Evolutionary conservation across 495 filamentous ascomycete genomes (phyloP), one percentile per base, ranked within the genome.

Genomic region (Neurospora sp.): DNA sequence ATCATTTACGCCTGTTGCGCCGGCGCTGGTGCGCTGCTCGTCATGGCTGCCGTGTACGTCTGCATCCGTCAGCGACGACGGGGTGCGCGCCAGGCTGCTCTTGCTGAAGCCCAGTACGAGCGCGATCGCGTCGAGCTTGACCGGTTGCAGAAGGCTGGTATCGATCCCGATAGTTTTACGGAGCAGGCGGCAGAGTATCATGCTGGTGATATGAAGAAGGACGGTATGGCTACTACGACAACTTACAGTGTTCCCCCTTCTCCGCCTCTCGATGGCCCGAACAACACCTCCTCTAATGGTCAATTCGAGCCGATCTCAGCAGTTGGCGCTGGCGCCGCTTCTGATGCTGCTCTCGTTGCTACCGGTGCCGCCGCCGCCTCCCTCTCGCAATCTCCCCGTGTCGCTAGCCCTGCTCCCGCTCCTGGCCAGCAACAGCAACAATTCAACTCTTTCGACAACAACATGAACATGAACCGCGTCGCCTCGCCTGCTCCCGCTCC

Each of bases 51-150:
- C 70, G 70, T 83, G 9, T 84, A 91, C 75, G 90, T 88, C 82
- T 92, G 88, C 82, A 79, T 93, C 78, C 86, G 84, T 61, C 91
- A 93, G 78, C 86, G 92, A 69, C 85, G 88, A 59, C 83, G 85
- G 45, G 93, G 93, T 39, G 85, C 87, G 73, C 83, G 83, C 37
- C 92, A 94, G 77, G 86, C 87, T 38, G 86, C 85, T 69, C 74
- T 88, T 4, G 86, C 85, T 27, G 85, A 89, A 70, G 84, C 86
- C 71, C 83, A 84, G 61, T 85, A 82, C 72, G 82, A 88, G 76
- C 84, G 84, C 68, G 89, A 92, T 74, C 88, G 88, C 7, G 81
- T 85, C n/a, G 91, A 92, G 80, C 83, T 91, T 72, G 83, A 89
- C 77, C 85, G 87, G 69, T 89, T 83, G 79, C 79, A 79, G 71